Evolutionary conservation across 2,329 filamentous ascomycete genomes (phyloP), one percentile per base, ranked within the genome.

Genomic region (Pseudopyrenochaeta lycopersici): DNA sequence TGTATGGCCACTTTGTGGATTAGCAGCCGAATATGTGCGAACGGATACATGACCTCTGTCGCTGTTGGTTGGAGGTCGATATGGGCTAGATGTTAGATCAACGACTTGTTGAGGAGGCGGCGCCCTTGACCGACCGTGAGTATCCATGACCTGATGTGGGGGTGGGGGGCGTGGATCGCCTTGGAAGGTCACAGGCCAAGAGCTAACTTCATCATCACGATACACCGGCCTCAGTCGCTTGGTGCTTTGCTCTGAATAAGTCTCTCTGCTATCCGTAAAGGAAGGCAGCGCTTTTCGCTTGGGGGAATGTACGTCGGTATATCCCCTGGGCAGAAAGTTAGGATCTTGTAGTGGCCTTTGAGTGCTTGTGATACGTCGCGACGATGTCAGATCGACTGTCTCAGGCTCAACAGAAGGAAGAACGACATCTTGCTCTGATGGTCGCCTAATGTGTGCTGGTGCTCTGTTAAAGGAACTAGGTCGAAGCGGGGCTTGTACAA

Each of bases 381-480:
- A 56, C 11, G 63, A 67, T 2, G 51, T 55, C 23, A 63, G 39
- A 46, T 64, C 55, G n/a, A 58, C 48, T 15, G 58, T 55, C 35
- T 74, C 70, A 50, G 54, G 64, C 54, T 75, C 72, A 54, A 75
- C 64, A 20, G 72, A 75, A 18, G 72, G 72, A 20, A 75, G 49
- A 23, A 71, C 64, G 35, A 68, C 45, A 46, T 75, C 71, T 15
- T 72, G 69, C 21, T 73, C 72, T 39, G 70, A 68, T 9, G 55
- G 43, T 31, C 67, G 65, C 29, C 67, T 62, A 10, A 60, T 55
- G 27, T 54, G 51, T 18, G 49, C 54, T 53, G 56, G 44, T 36
- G 52, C 48, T 50, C 58, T 62, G 43, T 64, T 46, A 54, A 55
- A 43, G 31, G 55, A 29, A 52, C 35, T 57, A 35, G 43, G 40